These are phyloP conservation scores for Coemansia sp. DNA, from an alignment of 192 early-diverging fungal genomes.

Conservation along the genomic window DNA sequence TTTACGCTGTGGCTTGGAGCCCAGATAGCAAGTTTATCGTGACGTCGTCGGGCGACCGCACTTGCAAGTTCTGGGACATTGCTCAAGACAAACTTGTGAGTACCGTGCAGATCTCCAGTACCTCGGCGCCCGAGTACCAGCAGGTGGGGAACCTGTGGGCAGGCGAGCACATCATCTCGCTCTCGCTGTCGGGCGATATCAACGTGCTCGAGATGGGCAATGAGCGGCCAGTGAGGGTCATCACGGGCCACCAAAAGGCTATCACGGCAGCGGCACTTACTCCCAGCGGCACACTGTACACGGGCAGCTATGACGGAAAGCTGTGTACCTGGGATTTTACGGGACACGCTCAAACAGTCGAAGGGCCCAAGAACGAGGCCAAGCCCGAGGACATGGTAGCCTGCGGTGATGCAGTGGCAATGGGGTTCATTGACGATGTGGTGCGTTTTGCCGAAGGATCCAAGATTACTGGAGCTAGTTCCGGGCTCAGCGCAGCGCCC, in stretches of 20 bases:
- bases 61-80: constrained; percentile 92
- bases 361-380: constrained; percentile 11
- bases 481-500: constrained; percentile 28
- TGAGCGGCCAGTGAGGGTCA: constrained; percentile 18
- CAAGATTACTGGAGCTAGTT: neutral
- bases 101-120: constrained; percentile 59
- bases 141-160: constrained; percentile 95
- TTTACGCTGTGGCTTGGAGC: constrained; percentile 89
- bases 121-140: constrained; percentile 66
- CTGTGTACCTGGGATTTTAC: constrained; percentile 74
- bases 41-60: constrained; percentile 84
- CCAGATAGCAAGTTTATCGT: constrained; percentile 74
- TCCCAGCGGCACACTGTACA: constrained; percentile 62
- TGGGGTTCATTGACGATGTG: constrained; percentile 42
- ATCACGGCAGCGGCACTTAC: constrained; percentile 76
- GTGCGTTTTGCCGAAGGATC: constrained; percentile 28
- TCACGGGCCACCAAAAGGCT: constrained; percentile 78
- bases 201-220: constrained; percentile 72
- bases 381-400: constrained; percentile 21
- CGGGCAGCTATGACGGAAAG: constrained; percentile 93
- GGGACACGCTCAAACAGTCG: neutral
- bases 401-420: constrained; percentile 13
- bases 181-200: constrained; percentile 85
- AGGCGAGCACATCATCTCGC: constrained; percentile 70
- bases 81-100: constrained; percentile 66